A percentile compares a stretch with the other conserved stretches of the same genome.
These are phyloP conservation scores for Suillus clintonianus DNA, from an alignment of 768 basidiomycete genomes.

Conservation along the genomic window DNA sequence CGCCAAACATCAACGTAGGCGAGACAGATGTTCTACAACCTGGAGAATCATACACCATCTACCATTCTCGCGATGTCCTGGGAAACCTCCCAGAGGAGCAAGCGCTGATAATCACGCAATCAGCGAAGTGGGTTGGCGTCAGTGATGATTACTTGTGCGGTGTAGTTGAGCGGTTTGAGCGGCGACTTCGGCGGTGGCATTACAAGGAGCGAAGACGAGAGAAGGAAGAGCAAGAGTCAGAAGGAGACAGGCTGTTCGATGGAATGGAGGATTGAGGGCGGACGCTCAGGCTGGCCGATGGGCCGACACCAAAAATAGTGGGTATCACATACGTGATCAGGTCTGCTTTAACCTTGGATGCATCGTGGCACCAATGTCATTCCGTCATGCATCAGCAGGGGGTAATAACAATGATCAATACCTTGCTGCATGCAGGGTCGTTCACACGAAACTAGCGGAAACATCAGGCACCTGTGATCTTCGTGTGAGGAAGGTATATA, in stretches of 20 bases:
- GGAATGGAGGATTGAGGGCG: neutral
- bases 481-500: conserved; percentile 10
- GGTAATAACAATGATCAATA: neutral
- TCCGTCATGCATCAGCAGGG: neutral
- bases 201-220: conserved; percentile 25
- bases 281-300: neutral
- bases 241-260: neutral
- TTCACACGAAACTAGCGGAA: neutral
- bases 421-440: neutral
- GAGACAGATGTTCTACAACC: conserved; percentile 37
- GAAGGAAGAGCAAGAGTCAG: conserved; percentile 13
- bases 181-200: conserved; percentile 58
- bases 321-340: neutral
- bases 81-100: conserved; percentile 59
- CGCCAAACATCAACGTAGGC: conserved; percentile 8
- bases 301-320: neutral
- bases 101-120: conserved; percentile 50
- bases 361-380: neutral
- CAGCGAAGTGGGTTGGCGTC: conserved; percentile 58
- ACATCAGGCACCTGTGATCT: neutral
- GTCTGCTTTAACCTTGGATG: neutral
- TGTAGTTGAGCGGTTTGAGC: conserved; percentile 68
- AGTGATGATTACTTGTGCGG: conserved; percentile 48
- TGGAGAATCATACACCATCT: conserved; percentile 65
- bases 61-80: conserved; percentile 63